Conservation (phyloP, 768 basidiomycete genomes). For the Dioszegia hungarica region DNA sequence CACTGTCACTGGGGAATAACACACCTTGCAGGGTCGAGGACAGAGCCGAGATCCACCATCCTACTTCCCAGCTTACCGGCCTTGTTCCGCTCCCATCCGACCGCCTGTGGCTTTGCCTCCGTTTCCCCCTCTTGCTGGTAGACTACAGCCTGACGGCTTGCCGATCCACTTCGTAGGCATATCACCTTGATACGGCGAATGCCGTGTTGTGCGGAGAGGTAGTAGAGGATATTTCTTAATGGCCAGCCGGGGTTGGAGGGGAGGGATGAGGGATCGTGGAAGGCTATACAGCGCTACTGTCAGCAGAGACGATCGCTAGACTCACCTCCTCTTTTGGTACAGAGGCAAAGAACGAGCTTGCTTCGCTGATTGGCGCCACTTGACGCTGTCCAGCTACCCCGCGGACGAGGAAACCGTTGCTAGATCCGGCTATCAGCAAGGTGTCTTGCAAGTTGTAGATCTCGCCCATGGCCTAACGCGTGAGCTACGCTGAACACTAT, state of each 20-base stretch:
- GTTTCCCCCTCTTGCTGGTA: background rate
- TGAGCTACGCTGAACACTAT: background rate
- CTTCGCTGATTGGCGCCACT: constrained; percentile 13
- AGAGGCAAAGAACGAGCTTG: constrained; percentile 55
- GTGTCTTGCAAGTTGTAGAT: background rate
- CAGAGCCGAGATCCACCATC: constrained; percentile 82
- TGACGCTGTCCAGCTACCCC: constrained; percentile 11
- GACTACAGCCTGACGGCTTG: constrained; percentile 9
- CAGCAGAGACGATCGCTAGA: constrained; percentile 9
- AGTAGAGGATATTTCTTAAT: constrained; percentile 82
- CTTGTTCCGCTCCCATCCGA: constrained; percentile 94
- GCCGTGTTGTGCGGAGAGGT: constrained; percentile 63
- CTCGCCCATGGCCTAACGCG: constrained; percentile 18
- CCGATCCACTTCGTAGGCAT: constrained; percentile 60
- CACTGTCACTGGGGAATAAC: constrained; percentile 9
- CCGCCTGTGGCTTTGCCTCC: constrained; percentile 56
- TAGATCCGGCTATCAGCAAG: background rate
- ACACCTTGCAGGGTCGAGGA: constrained; percentile 88
- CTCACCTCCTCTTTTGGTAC: constrained; percentile 53
- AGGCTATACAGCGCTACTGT: constrained; percentile 57
- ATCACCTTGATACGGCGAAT: constrained; percentile 57
- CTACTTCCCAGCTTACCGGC: constrained; percentile 82
- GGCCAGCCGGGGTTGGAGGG: constrained; percentile 81
- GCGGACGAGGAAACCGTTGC: constrained; percentile 17
- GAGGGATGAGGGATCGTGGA: constrained; percentile 80